A percentile compares a stretch with the other conserved stretches of the same genome.
Evolutionary conservation across 1,139 yeast species (phyloP).

Genomic region (Yamadazyma triangularis): DNA sequence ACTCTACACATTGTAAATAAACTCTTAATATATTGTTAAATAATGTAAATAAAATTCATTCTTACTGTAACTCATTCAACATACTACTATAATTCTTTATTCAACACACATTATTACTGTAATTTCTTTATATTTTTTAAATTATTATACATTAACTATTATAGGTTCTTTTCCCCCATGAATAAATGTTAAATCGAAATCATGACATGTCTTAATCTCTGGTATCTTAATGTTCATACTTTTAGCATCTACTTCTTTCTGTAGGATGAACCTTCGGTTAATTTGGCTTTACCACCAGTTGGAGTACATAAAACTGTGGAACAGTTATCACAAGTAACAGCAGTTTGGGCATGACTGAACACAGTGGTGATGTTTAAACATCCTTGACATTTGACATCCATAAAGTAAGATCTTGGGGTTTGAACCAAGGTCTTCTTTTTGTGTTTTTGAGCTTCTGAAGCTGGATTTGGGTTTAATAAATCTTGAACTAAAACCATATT

Average conservation of each 20-base stretch:
- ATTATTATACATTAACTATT: too few relatives aligned
- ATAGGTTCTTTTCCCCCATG: too few relatives aligned
- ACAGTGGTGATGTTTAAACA: slow-evolving; percentile 98
- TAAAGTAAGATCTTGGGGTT: slow-evolving; percentile 97
- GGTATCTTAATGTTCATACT: too few relatives aligned
- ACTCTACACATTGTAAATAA: too few relatives aligned
- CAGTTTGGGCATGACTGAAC: slow-evolving; percentile 99
- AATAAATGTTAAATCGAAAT: too few relatives aligned
- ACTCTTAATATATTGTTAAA: too few relatives aligned
- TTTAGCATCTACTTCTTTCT: slow-evolving; percentile 93
- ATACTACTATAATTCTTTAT: too few relatives aligned
- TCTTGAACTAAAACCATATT: slow-evolving; percentile 89
- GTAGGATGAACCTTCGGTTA: slow-evolving; percentile 99
- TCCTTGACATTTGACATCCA: slow-evolving; percentile 99
- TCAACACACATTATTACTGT: too few relatives aligned
- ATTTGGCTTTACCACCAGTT: slow-evolving; percentile 99
- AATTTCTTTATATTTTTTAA: too few relatives aligned
- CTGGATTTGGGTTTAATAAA: slow-evolving; percentile 95
- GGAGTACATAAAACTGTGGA: slow-evolving; percentile 98
- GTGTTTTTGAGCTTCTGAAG: slow-evolving; percentile 95
- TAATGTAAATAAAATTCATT: too few relatives aligned
- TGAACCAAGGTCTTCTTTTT: slow-evolving; percentile 97
- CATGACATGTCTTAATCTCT: too few relatives aligned
- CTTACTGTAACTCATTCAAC: too few relatives aligned
- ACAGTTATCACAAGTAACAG: slow-evolving; percentile 98